Evolutionary conservation across 2,329 filamentous ascomycete species (phyloP), one percentile per base, ranked within the genome.

Genomic region (Penicillium aurantiogriseum): DNA sequence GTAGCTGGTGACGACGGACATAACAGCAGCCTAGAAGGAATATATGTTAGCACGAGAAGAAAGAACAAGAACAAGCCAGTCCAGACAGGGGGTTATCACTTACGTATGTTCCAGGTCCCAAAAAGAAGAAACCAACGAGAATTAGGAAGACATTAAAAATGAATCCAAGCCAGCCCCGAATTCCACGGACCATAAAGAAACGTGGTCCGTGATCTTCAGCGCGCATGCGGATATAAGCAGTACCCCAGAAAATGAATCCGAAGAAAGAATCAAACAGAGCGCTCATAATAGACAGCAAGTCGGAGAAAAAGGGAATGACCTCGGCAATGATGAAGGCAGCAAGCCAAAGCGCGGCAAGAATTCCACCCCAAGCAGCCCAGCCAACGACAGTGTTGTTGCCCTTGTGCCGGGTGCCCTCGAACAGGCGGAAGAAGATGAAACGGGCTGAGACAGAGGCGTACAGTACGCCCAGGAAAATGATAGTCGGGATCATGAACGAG

Each of bases 401-500:
- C 80, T 93, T 87, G 77, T 97, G 92, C 58, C 83, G 83, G 13
- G 91, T 89, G 67, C 87, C 86, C 56, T 88, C 85, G 75, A 96
- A 96, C 19, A 94, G 71, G 62, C 91, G 89, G 83, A 96, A 95
- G 79, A 96, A 96, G 68, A 97, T 80, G 77, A 97, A 96, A 31
- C 92, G 88, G 0, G 90, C 89, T 4, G 91, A 92, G 1, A 97
- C 91, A 0, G 90, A 94, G 15, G 92, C 92, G 71, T 97, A 97
- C 19, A 97, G 76, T 0, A 95, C 91, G 8, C 92, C 92, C 5
- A 97, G 77, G 79, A 97, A 97, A 70, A 97, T 91, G 63, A 97
- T 83, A 0, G 92, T 97, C 0, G 92, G 92, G 33, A 97, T 89
- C 92, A 96, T 96, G 79, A 97, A 96, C 13, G 89, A 92, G 76